A percentile compares a stretch with the other conserved stretches of the same genome.
These are phyloP conservation scores for Vitis amurensis DNA, from an alignment of 164 flowering plant genomes.

Conservation along the genomic window DNA sequence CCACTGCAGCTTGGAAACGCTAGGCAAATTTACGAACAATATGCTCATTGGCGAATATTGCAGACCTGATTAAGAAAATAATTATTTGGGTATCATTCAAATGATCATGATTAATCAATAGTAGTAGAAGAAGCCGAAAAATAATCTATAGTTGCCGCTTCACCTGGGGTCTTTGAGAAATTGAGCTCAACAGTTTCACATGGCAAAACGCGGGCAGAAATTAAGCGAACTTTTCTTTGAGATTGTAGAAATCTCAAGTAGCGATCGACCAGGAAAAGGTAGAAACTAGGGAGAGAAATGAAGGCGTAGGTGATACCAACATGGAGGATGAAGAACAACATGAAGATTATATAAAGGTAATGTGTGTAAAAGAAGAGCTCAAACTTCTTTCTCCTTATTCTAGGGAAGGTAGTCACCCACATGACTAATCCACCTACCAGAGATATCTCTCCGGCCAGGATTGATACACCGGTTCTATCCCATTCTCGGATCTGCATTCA, in stretches of 20 bases:
- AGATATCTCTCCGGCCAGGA: conserved; percentile 70
- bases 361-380: conserved; percentile 87
- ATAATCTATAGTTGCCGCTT: background rate
- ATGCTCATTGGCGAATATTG: conserved; percentile 10
- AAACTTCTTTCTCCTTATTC: conserved; percentile 56
- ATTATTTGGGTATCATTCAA: background rate
- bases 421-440: conserved; percentile 44
- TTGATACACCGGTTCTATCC: conserved; percentile 42
- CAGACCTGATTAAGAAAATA: conserved; percentile 1
- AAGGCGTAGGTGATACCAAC: conserved; percentile 51
- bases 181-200: conserved; percentile 10
- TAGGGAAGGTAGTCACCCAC: conserved; percentile 59
- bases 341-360: conserved; percentile 64
- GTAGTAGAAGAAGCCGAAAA: background rate
- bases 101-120: background rate
- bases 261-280: conserved; percentile 78
- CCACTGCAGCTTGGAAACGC: conserved; percentile 13
- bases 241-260: conserved; percentile 20
- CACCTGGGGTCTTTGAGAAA: conserved; percentile 14
- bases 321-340: conserved; percentile 70
- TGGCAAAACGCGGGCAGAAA: conserved; percentile 10
- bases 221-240: background rate
- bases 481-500: conserved; percentile 60
- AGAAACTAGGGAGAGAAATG: conserved; percentile 77
- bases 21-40: conserved; percentile 9